Conservation (phyloP, 1,139 yeast species). For the Nematodospora anomalae region DNA sequence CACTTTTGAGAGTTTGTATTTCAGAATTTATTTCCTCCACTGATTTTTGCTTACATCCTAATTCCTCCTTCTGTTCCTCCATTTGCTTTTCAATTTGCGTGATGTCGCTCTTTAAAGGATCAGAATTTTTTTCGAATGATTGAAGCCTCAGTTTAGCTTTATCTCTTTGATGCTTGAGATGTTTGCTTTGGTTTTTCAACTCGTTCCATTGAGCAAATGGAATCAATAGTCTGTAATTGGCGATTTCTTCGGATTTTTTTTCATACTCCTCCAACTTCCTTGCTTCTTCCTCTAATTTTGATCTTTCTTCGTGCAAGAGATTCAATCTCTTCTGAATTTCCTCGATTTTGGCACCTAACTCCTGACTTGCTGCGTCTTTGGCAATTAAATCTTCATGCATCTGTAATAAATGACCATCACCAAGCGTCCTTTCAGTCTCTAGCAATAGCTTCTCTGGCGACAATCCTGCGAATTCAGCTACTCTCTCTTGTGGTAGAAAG, state of each 20-base stretch:
- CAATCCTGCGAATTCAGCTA: conserved; percentile 85
- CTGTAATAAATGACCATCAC: conserved; percentile 55
- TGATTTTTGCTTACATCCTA: conserved; percentile 8
- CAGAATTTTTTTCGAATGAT: conserved; percentile 27
- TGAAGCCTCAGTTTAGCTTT: conserved; percentile 33
- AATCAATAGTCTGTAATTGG: conserved; percentile 49
- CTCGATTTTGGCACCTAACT: conserved; percentile 25
- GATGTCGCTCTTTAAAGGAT: conserved; percentile 26
- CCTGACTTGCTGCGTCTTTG: conserved; percentile 44
- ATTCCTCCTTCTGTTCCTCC: conserved; percentile 2
- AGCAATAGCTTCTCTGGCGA: conserved; percentile 71
- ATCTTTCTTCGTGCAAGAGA: conserved; percentile 32
- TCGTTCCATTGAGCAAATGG: conserved; percentile 66
- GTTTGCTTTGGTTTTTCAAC: conserved; percentile 42
- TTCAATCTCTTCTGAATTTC: conserved; percentile 31
- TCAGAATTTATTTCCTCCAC: conserved; percentile 10
- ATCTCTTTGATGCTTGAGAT: conserved; percentile 44
- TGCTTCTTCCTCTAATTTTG: conserved; percentile 38
- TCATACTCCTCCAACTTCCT: conserved; percentile 40
- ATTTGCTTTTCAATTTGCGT: conserved; percentile 5
- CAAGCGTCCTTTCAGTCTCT: conserved; percentile 83
- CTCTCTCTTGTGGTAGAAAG: conserved; percentile 93
- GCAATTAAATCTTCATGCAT: conserved; percentile 59
- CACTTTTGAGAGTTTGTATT: conserved; percentile 6
- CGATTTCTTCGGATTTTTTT: conserved; percentile 43